phyloP scores from a whole-genome alignment of 2,329 filamentous ascomycete genomes.

The Cladophialophora carrionii region DNA sequence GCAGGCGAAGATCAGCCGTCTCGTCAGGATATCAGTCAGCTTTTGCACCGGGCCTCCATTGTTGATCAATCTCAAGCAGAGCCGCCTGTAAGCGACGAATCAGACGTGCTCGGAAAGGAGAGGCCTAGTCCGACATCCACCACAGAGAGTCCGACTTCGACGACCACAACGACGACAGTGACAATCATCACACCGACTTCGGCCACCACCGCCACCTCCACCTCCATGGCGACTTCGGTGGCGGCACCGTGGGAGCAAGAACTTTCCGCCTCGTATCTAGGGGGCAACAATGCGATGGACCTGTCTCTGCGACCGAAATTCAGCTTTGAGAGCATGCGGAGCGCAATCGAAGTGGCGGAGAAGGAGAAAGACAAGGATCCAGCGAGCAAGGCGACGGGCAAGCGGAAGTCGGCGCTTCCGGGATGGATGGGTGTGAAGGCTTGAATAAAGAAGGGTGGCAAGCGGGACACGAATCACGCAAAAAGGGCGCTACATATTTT shows the following conservation, averaged over 20 bases:
- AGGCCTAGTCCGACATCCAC: neutral
- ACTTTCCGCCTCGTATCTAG: neutral
- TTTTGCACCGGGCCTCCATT: neutral
- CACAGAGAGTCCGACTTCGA: neutral
- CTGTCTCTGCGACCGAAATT: conserved; percentile 5
- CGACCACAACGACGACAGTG: conserved; percentile 1
- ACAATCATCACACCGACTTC: conserved; percentile 6
- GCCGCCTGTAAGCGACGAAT: neutral
- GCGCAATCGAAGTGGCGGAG: conserved; percentile 1
- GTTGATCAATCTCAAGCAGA: neutral
- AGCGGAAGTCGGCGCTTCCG: conserved; percentile 2
- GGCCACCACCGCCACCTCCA: neutral
- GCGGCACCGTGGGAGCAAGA: conserved; percentile 1
- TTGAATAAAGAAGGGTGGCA: neutral
- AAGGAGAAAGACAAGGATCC: neutral
- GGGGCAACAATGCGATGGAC: neutral
- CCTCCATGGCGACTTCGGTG: neutral
- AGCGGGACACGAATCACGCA: neutral
- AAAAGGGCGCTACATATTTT: neutral
- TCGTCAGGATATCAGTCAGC: neutral
- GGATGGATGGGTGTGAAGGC: conserved; percentile 14
- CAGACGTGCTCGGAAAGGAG: neutral
- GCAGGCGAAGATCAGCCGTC: neutral
- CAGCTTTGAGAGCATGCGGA: conserved; percentile 11
- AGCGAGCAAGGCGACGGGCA: neutral